Base-by-base conservation (phyloP, 208 protist genomes). In the Jaenimonas drosophilae region DNA sequence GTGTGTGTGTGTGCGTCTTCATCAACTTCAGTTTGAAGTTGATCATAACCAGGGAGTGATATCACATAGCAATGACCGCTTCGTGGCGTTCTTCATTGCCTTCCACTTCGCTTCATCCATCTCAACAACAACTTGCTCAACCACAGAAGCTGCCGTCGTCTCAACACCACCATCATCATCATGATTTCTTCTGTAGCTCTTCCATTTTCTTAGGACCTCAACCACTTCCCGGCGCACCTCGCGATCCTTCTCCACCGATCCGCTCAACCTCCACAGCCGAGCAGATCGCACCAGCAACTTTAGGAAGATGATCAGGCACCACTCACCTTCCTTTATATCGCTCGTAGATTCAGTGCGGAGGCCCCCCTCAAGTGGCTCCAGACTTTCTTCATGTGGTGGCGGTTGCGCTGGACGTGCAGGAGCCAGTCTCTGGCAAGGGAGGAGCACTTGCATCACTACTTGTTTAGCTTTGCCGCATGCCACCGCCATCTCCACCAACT, bases 281-380 rank as follows among this genome's bases (percentile, higher is more conserved):
- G 49, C 47, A 2, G 56, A 57, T 4, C 71, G 63, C 11, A 67
- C 28, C 26, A 45, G 44, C n/a, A 80, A 42, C 47, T 80, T 80
- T 14, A 31, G 19, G 6, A 56, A 36, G 36, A 80, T 59, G 25
- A 57, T 40, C 28, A 70, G 54, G 34, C 57, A 58, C 71, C 71
- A 80, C 24, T 52, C 19, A 26, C 67, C 4, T 12, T 14, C 34
- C n/a, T 38, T 32, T 23, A 40, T 23, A 31, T 59, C 61, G 9
- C 34, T 41, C 14, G 50, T 26, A 4, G 7, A 21, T 11, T 42
- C 16, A 11, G 14, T 20, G 9, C 16, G 7, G 16, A 11, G n/a
- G 9, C 16, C 16, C 6, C 14, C 30, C 30, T 42, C 37, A 17
- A n/a, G n/a, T n/a, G n/a, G n/a, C n/a, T n/a, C 30, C 30, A 7